phyloP scores from a whole-genome alignment of 1,284 basidiomycete genomes.

The Tylopilus sp. region DNA sequence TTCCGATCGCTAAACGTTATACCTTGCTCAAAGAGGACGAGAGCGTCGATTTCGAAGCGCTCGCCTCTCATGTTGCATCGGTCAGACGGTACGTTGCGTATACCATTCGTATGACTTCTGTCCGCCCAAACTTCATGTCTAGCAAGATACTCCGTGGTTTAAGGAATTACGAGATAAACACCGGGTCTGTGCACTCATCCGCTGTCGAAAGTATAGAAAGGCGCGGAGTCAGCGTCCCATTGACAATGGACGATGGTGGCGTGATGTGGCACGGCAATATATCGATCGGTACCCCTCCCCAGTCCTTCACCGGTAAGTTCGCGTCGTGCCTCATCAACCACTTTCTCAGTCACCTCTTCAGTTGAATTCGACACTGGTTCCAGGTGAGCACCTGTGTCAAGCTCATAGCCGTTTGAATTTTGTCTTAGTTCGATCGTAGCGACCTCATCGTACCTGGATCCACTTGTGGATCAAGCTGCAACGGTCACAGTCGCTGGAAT shows the following conservation, averaged over 20 bases:
- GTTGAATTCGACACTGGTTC: constrained; percentile 36
- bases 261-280: constrained; percentile 31
- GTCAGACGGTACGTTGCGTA: constrained; percentile 21
- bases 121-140: neutral
- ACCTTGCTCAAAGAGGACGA: constrained; percentile 20
- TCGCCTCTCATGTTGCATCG: constrained; percentile 24
- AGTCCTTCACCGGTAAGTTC: constrained; percentile 22
- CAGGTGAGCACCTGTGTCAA: constrained; percentile 9
- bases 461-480: constrained; percentile 41
- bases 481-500: constrained; percentile 40
- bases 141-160: constrained; percentile 34
- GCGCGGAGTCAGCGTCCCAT: constrained; percentile 6
- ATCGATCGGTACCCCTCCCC: constrained; percentile 30
- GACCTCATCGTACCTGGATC: constrained; percentile 21
- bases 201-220: neutral
- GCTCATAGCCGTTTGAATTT: no score
- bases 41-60: constrained; percentile 13
- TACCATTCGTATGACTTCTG: neutral
- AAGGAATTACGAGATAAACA: constrained; percentile 24
- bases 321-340: neutral
- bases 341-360: neutral
- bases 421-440: neutral
- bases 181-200: constrained; percentile 16
- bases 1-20: constrained; percentile 31
- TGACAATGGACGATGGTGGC: constrained; percentile 25